These are phyloP conservation scores for Hemerocallis citrina DNA, from an alignment of 106 monocot genomes.

Conservation along the genomic window DNA sequence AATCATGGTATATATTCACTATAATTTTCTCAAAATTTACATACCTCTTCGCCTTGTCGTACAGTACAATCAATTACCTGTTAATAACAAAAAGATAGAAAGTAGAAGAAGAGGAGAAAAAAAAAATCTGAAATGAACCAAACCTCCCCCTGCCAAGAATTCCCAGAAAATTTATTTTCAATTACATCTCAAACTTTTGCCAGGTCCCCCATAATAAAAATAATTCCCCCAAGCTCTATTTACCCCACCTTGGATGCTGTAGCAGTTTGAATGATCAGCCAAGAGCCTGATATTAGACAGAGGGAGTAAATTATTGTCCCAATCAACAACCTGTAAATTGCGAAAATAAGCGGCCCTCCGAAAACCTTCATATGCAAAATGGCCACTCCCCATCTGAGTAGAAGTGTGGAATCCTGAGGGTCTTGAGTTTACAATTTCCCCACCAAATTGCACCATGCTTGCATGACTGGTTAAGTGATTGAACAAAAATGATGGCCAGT, in stretches of 20 bases:
- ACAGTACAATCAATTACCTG: slow-evolving; percentile 1
- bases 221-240: slow-evolving; percentile 51
- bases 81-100: slow-evolving; percentile 8
- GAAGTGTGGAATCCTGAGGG: slow-evolving; percentile 34
- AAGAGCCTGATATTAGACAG: slow-evolving; percentile 16
- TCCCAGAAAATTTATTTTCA: neutral
- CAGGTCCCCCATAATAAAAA: slow-evolving; percentile 67
- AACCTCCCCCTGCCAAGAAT: neutral
- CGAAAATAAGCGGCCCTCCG: slow-evolving; percentile 41
- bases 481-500: slow-evolving; percentile 84
- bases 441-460: slow-evolving; percentile 82
- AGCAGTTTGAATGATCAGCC: slow-evolving; percentile 50
- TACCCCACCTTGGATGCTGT: slow-evolving; percentile 30
- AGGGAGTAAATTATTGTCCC: slow-evolving; percentile 44
- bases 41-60: neutral
- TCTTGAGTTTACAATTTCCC: slow-evolving; percentile 61
- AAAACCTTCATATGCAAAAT: slow-evolving; percentile 47
- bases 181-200: slow-evolving; percentile 38
- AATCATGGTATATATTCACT: slow-evolving; percentile 10
- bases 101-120: neutral
- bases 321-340: slow-evolving; percentile 47
- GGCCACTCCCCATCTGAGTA: slow-evolving; percentile 65
- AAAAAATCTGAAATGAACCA: neutral
- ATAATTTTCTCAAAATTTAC: slow-evolving; percentile 10
- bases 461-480: slow-evolving; percentile 43